Percentiles rank a stretch among this genome's conserved stretches.
phyloP scores from a whole-genome alignment of 2,329 filamentous ascomycete species.

The Lachnellula willkommii region DNA sequence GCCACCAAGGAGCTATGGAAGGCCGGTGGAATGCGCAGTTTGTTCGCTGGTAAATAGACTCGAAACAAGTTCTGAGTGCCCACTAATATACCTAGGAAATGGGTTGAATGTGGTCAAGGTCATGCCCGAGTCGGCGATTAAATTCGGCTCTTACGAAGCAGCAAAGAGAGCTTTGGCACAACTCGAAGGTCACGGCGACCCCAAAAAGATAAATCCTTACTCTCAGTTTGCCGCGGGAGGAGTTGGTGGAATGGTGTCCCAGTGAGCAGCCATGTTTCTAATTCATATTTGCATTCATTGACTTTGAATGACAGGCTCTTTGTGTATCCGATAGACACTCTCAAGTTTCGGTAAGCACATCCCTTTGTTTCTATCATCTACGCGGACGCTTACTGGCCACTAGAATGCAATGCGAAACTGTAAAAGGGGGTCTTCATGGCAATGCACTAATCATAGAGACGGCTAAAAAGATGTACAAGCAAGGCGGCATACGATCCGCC shows the following conservation, averaged over 20 bases:
- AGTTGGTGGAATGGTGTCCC: conserved; percentile 86
- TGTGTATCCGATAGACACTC: conserved; percentile 60
- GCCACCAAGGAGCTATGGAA: conserved; percentile 77
- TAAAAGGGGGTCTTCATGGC: conserved; percentile 76
- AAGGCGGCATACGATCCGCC: conserved; percentile 68
- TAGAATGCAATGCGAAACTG: conserved; percentile 85
- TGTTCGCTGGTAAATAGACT: conserved; percentile 76
- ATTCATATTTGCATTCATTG: conserved; percentile 2
- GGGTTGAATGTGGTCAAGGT: conserved; percentile 96
- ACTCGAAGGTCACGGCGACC: conserved; percentile 82
- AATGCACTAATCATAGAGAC: conserved; percentile 79
- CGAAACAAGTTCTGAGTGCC: conserved; percentile 4
- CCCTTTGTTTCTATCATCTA: neutral
- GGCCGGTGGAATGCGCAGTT: conserved; percentile 77
- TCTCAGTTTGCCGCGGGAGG: conserved; percentile 91
- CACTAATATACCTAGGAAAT: conserved; percentile 58
- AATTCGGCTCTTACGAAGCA: conserved; percentile 96
- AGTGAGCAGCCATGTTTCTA: conserved; percentile 50
- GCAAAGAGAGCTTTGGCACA: conserved; percentile 81
- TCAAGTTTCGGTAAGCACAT: conserved; percentile 49
- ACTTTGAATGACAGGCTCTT: conserved; percentile 54
- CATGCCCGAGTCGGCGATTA: conserved; percentile 97
- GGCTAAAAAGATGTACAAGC: conserved; percentile 77
- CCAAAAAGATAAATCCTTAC: conserved; percentile 69
- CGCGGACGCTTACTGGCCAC: conserved; percentile 9